phyloP scores from a whole-genome alignment of 164 flowering plant genomes.

The grape (Vitis vinifera) region DNA sequence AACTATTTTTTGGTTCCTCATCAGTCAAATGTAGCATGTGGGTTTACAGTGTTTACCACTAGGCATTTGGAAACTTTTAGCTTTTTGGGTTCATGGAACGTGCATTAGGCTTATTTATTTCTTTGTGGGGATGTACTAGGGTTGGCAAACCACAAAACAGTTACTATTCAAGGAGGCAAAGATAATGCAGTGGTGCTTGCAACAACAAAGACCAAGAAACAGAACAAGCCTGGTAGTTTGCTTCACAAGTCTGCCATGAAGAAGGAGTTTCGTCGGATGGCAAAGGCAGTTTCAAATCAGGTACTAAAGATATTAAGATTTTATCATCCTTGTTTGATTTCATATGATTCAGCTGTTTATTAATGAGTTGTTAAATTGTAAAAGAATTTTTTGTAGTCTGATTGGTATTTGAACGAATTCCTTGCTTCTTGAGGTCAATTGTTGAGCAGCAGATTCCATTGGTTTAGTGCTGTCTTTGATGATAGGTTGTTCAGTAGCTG shows the following conservation, averaged over 20 bases:
- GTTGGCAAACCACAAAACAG: conserved; percentile 79
- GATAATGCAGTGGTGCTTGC: conserved; percentile 65
- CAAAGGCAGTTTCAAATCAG: conserved; percentile 78
- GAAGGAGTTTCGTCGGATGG: conserved; percentile 77
- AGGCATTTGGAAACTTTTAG: neutral
- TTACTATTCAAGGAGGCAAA: conserved; percentile 61
- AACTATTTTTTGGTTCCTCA: no score
- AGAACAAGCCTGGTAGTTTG: conserved; percentile 56
- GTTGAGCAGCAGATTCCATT: no score
- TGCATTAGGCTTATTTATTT: neutral
- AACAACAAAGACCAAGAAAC: conserved; percentile 80
- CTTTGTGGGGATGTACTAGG: conserved; percentile 31
- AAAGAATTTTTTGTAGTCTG: no score
- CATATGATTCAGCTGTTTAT: no score
- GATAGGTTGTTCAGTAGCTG: no score
- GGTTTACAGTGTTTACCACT: neutral
- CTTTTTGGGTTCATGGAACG: neutral
- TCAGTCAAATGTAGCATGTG: no score
- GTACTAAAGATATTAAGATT: conserved; percentile 23
- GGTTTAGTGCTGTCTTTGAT: no score
- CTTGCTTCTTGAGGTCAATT: no score
- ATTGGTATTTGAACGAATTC: no score
- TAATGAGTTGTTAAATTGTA: no score
- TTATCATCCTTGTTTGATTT: neutral
- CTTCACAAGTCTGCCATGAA: conserved; percentile 73